Base-by-base conservation (phyloP, 495 filamentous ascomycete species). In the Aspergillus steynii region DNA sequence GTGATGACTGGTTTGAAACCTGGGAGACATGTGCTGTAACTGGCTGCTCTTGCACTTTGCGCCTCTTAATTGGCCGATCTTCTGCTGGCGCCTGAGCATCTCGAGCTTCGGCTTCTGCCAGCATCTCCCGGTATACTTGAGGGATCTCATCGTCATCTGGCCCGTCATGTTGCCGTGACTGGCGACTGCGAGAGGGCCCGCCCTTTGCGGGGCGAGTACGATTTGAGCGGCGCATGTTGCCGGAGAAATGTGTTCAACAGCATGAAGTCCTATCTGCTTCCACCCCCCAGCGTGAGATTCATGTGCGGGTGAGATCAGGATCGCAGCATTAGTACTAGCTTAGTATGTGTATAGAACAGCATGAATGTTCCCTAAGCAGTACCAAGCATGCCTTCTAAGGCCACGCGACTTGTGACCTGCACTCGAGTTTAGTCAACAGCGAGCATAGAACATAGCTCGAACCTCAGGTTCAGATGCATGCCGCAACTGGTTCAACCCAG, bases 51-150 rank as follows among this genome's bases (percentile, higher is more conserved):
- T 65, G 74, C 10, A 78, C 66, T 58, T 71, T 78, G 42, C 80
- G 76, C 65, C 74, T 75, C 58, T 85, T 85, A n/a, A 72, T 59
- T 7, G 75, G 70, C 34, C 75, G 64, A 49, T 74, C 76, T 29
- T 68, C 58, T 7, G 68, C 66, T 37, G 70, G 67, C n/a, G 64
- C 65, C 8, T 61, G 69, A 47, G 70, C 60, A 53, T 77, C 72
- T 60, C 77, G 69, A 52, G 78, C 76, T 53, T 83, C 77, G 29
- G 84, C 86, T 67, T 91, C 87, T 25, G 76, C 78, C 25, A 92
- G 77, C 87, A 92, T 86, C 59, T 91, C 84, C 50, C 71, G 80
- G 61, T 90, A 91, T 0, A 88, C 78, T 50, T 85, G 77, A 2
- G 83, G 80, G 31, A 86, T 74, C 20, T 67, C 66, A 54, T 71